Evolutionary conservation across 768 basidiomycete species (phyloP).

Genomic region (Gautieria morchelliformis): DNA sequence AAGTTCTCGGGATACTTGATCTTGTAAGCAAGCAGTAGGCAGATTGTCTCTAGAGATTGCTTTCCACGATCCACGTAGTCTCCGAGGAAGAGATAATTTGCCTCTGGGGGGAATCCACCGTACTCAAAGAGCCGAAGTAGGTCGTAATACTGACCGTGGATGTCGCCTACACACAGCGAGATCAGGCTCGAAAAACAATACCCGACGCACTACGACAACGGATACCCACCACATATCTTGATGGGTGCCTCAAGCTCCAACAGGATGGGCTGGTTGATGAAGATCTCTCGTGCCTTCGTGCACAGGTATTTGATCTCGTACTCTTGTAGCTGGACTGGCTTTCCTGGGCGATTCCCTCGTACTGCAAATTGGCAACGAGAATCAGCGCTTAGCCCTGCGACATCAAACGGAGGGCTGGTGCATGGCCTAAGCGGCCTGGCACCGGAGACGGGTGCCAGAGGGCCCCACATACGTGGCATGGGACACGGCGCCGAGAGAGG

Average conservation of each 20-base stretch:
- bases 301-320: conserved; percentile 99
- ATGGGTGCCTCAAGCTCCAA: conserved; percentile 98
- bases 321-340: conserved; percentile 95
- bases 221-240: conserved; percentile 91
- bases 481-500: neutral
- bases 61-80: conserved; percentile 99
- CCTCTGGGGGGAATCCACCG: conserved; percentile 98
- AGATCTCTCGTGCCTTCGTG: conserved; percentile 97
- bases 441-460: neutral
- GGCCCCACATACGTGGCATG: neutral
- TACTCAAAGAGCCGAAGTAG: conserved; percentile 96
- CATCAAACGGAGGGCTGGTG: neutral
- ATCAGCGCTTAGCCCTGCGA: conserved; percentile 1
- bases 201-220: neutral
- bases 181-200: conserved; percentile 9
- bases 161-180: conserved; percentile 59
- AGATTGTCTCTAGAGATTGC: conserved; percentile 99
- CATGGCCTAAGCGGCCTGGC: neutral
- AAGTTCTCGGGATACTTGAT: conserved; percentile 99
- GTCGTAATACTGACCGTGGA: conserved; percentile 99
- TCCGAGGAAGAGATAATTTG: conserved; percentile 98
- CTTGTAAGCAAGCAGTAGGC: conserved; percentile 97
- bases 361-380: conserved; percentile 40
- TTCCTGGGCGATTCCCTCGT: conserved; percentile 96
- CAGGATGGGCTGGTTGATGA: conserved; percentile 97